phyloP scores from a whole-genome alignment of 805 yeast species.

The Saccharomycopsis sp. region DNA sequence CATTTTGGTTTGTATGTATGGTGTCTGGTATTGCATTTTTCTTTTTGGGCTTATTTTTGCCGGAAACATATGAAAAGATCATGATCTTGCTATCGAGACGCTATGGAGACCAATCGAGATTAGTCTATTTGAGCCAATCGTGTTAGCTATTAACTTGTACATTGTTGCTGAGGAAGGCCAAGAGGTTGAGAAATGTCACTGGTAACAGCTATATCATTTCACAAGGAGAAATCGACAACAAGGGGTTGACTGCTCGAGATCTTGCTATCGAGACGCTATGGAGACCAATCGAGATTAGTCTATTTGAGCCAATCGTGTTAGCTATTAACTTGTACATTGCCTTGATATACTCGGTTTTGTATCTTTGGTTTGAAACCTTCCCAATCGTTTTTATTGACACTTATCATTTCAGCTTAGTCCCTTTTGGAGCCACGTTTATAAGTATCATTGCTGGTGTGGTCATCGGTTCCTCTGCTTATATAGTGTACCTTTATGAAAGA shows the following conservation, averaged over 20 bases:
- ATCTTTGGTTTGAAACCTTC: slow-evolving; percentile 63
- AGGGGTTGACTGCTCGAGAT: slow-evolving; percentile 35
- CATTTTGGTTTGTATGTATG: slow-evolving; percentile 45
- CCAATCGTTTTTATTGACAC: slow-evolving; percentile 56
- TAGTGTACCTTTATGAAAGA: no score
- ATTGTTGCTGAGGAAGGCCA: slow-evolving; percentile 48
- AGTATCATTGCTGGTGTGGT: slow-evolving; percentile 41
- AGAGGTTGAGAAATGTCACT: slow-evolving; percentile 40
- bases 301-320: slow-evolving; percentile 63
- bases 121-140: slow-evolving; percentile 64
- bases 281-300: slow-evolving; percentile 62
- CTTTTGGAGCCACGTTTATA: slow-evolving; percentile 41
- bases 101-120: slow-evolving; percentile 60
- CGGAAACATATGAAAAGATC: slow-evolving; percentile 43
- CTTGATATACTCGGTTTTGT: slow-evolving; percentile 72
- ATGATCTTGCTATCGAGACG: slow-evolving; percentile 47
- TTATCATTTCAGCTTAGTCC: slow-evolving; percentile 41
- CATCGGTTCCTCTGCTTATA: no score
- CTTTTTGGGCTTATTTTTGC: no score
- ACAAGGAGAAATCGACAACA: slow-evolving; percentile 33
- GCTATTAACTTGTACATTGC: slow-evolving; percentile 63
- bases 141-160: slow-evolving; percentile 57
- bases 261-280: slow-evolving; percentile 54
- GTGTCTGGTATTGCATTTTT: slow-evolving; percentile 32
- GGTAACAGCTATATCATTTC: slow-evolving; percentile 40